These are phyloP conservation scores for Erythrobasidium hasegawianum DNA, from an alignment of 1,284 basidiomycete genomes.

Conservation along the genomic window DNA sequence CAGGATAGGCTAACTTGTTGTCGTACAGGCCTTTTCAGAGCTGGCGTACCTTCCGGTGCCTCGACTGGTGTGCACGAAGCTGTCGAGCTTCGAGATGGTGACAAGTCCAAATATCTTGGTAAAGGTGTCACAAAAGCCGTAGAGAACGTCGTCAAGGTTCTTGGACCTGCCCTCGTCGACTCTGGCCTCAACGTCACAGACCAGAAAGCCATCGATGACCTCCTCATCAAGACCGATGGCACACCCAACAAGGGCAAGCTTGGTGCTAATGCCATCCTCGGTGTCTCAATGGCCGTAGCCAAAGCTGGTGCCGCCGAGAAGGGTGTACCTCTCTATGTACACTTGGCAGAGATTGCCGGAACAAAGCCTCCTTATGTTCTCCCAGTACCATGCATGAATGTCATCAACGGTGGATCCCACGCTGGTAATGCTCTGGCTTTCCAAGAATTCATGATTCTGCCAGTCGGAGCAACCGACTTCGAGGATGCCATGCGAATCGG, in stretches of 20 bases:
- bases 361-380: constrained; percentile 88
- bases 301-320: constrained; percentile 92
- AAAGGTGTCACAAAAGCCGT: constrained; percentile 98
- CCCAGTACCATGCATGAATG: constrained; percentile 92
- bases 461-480: constrained; percentile 86
- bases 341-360: constrained; percentile 91
- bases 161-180: constrained; percentile 86
- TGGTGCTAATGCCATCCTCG: constrained; percentile 98
- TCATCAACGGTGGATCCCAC: constrained; percentile 99
- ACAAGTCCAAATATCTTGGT: constrained; percentile 88
- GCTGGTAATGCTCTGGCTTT: constrained; percentile 99
- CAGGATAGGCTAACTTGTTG: background rate
- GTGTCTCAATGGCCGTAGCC: constrained; percentile 93
- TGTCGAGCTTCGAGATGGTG: constrained; percentile 95
- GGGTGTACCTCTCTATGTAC: constrained; percentile 91
- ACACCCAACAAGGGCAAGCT: constrained; percentile 99
- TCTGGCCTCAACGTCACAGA: constrained; percentile 79
- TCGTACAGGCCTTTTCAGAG: constrained; percentile 78
- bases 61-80: constrained; percentile 99
- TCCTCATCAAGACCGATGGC: constrained; percentile 97
- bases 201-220: constrained; percentile 96
- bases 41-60: constrained; percentile 94
- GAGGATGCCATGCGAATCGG: constrained; percentile 98
- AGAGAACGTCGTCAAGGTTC: constrained; percentile 85
- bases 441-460: constrained; percentile 99